These are phyloP conservation scores for Baorangia bicolor DNA, from an alignment of 768 basidiomycete species.

Conservation along the genomic window DNA sequence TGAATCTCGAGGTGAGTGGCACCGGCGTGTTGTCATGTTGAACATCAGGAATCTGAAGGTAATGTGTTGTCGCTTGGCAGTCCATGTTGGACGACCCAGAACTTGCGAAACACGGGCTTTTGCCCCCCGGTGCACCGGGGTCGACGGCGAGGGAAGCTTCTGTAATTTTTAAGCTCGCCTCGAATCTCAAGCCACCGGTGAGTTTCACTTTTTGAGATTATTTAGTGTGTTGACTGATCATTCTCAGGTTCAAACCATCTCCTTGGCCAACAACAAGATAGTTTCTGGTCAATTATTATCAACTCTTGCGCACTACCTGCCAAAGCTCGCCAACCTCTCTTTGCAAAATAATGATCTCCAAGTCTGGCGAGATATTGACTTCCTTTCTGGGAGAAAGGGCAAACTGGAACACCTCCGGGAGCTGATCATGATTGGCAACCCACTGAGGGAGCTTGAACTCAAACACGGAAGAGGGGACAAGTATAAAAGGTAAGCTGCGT, in stretches of 20 bases:
- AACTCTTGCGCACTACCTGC: conserved; percentile 70
- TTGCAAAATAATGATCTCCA: conserved; percentile 74
- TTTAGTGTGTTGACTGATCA: not conserved
- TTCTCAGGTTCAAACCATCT: conserved; percentile 71
- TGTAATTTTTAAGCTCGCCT: conserved; percentile 88
- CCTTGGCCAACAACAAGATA: conserved; percentile 79
- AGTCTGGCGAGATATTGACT: conserved; percentile 68
- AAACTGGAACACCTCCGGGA: conserved; percentile 67
- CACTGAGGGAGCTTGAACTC: conserved; percentile 61
- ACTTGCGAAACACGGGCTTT: conserved; percentile 67
- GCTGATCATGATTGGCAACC: conserved; percentile 74
- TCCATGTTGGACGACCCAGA: conserved; percentile 76
- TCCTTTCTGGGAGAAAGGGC: conserved; percentile 55
- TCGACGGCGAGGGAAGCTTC: conserved; percentile 65
- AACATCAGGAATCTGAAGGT: not conserved
- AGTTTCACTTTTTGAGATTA: conserved; percentile 10
- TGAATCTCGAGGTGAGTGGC: conserved; percentile 77
- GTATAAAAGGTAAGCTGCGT: conserved; percentile 61
- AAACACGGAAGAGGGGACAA: conserved; percentile 55
- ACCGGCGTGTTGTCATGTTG: not conserved
- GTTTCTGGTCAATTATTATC: conserved; percentile 56
- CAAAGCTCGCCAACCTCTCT: conserved; percentile 76
- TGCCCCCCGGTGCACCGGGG: conserved; percentile 66
- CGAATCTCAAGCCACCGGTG: conserved; percentile 74
- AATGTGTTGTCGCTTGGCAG: conserved; percentile 38